These are phyloP conservation scores for Chenopodium suecicum DNA, from an alignment of 148 eudicot species.

Conservation along the genomic window DNA sequence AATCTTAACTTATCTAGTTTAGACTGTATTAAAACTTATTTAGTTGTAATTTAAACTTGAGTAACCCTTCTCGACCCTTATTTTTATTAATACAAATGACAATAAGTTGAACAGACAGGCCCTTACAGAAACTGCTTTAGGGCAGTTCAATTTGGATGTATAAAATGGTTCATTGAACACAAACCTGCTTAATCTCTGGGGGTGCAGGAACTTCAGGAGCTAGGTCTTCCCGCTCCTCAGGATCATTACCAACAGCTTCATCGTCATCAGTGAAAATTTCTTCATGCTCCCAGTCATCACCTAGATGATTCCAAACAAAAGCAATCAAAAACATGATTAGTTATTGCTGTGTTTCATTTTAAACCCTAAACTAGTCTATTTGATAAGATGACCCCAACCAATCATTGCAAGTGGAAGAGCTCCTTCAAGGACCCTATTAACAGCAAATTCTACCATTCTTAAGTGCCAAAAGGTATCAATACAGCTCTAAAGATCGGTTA, in stretches of 20 bases:
- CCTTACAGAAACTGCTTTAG: not conserved
- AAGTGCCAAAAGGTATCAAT: not conserved
- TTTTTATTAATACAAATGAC: too few species aligned
- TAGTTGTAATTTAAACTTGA: too few species aligned
- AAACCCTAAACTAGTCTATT: not conserved
- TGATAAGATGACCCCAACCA: not conserved
- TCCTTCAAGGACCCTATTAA: not conserved
- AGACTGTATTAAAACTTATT: too few species aligned
- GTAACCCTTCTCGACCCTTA: too few species aligned
- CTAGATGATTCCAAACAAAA: slow-evolving; percentile 32
- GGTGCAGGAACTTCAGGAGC: slow-evolving; percentile 97
- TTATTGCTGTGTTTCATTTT: not conserved
- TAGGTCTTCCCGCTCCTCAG: slow-evolving; percentile 81
- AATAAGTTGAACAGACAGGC: too few species aligned
- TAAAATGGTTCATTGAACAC: slow-evolving; percentile 2
- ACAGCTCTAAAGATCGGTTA: not conserved
- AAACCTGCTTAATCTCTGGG: slow-evolving; percentile 93
- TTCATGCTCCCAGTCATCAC: slow-evolving; percentile 99
- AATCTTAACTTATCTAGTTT: too few species aligned
- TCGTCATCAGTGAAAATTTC: slow-evolving; percentile 98
- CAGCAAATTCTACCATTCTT: not conserved
- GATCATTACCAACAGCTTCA: slow-evolving; percentile 86
- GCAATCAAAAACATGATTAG: slow-evolving; percentile 1
- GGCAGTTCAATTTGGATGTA: not conserved
- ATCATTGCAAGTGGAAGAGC: not conserved